Evolutionary conservation across 257 asterid genomes (phyloP), one percentile per base, ranked within the genome.

Genomic region (Salvia hispanica): DNA sequence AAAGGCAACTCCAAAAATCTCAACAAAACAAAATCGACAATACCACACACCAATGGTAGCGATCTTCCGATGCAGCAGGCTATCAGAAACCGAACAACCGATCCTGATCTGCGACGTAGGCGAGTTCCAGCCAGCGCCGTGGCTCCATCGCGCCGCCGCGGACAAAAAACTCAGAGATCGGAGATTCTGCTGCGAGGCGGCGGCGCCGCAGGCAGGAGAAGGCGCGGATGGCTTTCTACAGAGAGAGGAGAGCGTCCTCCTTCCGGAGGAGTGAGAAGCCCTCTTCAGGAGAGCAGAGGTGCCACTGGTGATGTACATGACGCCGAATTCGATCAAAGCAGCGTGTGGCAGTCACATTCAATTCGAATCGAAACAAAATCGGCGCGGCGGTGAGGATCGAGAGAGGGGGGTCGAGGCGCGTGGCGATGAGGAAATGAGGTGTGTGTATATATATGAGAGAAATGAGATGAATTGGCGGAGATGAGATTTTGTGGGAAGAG

Each of bases 111-210:
- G 97, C 31, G 31, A 25, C 31, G 31, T 16, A 18, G 91, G 96
- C 34, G 96, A 92, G 66, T 86, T 84, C 97, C 98, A 92, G 57
- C 79, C 95, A 51, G 63, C 88, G 8, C 97, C 95, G 88, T 92
- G 98, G 64, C 98, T 89, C 97, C 97, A 89, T 71, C 95, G 76
- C 58, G 90, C 75, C 42, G 90, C 81, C 42, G 79, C 81, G 37
- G 79, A 80, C 46, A 83, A 69, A 74, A 64, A 81, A 43, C 91
- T 77, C 62, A 83, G 75, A 58, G 80, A 83, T 76, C 91, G 80
- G 74, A 36, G 75, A 15, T 76, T 76, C 70, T 70, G 82, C 3
- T 58, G 79, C 66, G 62, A 25, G 31, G 31, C 31, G 64, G 46
- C 25, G 53, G 51, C 33, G 9, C 8, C 56, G 11, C 42, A 42